Evolutionary conservation across 2,329 filamentous ascomycete species (phyloP).

Genomic region (Aotearoamyces nothofagi): DNA sequence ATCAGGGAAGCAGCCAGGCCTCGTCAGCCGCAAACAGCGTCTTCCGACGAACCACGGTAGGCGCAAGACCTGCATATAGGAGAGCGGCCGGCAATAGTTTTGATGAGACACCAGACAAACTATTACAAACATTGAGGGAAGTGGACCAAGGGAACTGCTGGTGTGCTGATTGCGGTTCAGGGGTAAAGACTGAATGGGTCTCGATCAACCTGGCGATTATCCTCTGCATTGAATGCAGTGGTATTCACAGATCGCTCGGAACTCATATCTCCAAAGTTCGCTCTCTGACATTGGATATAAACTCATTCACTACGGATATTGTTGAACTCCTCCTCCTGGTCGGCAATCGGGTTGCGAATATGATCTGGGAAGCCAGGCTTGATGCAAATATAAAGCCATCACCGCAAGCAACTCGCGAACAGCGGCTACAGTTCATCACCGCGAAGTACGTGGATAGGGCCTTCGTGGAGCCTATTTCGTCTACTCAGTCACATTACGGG

Average conservation of each 20-base stretch:
- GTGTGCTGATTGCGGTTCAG: conserved; percentile 89
- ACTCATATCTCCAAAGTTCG: conserved; percentile 97
- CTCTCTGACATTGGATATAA: conserved; percentile 87
- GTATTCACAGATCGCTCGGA: conserved; percentile 88
- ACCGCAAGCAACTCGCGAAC: conserved; percentile 69
- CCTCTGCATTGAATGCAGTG: conserved; percentile 94
- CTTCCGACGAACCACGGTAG: conserved; percentile 77
- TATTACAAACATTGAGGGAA: conserved; percentile 76
- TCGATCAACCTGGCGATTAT: conserved; percentile 96
- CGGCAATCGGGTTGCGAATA: conserved; percentile 89
- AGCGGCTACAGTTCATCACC: conserved; percentile 88
- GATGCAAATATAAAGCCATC: conserved; percentile 58
- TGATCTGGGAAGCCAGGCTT: conserved; percentile 84
- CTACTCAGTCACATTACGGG: conserved; percentile 59
- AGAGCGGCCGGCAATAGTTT: conserved; percentile 55
- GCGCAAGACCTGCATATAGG: conserved; percentile 62
- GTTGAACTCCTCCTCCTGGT: conserved; percentile 84
- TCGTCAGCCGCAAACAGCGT: conserved; percentile 37
- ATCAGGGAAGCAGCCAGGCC: conserved; percentile 24
- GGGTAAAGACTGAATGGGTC: conserved; percentile 93
- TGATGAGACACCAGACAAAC: conserved; percentile 71
- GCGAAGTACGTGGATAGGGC: conserved; percentile 80
- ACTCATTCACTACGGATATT: conserved; percentile 92
- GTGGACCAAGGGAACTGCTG: conserved; percentile 84
- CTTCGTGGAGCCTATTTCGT: conserved; percentile 65